phyloP scores from a whole-genome alignment of 2,329 filamentous ascomycete genomes.

The Clarireedia paspali region DNA sequence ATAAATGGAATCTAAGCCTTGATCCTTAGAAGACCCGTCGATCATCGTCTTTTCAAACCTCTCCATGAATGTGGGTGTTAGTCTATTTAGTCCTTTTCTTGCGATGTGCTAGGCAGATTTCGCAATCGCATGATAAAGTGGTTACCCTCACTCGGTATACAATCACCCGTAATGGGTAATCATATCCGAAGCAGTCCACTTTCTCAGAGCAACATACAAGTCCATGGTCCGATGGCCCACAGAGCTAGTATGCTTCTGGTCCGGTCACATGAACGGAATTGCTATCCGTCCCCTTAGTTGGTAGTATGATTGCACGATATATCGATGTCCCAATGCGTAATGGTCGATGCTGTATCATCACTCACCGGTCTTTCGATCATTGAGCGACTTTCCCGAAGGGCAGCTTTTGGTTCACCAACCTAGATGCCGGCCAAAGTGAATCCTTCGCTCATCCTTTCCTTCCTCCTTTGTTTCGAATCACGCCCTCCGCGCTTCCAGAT shows the following conservation, averaged over 20 bases:
- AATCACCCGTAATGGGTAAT: conserved; percentile 3
- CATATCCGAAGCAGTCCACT: conserved; percentile 7
- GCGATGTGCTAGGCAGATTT: neutral
- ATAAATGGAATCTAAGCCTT: neutral
- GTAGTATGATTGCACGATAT: neutral
- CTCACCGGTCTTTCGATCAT: neutral
- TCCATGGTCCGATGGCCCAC: neutral
- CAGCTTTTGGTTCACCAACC: too few relatives aligned
- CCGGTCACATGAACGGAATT: conserved; percentile 7
- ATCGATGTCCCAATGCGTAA: neutral
- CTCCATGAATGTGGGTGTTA: conserved; percentile 2
- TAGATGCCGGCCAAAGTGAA: too few relatives aligned
- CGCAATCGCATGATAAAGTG: neutral
- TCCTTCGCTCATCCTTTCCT: too few relatives aligned
- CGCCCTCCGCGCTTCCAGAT: too few relatives aligned
- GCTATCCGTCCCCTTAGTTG: neutral
- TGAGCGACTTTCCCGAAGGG: too few relatives aligned
- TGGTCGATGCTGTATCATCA: neutral
- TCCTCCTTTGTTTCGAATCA: too few relatives aligned
- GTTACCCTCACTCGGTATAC: neutral
- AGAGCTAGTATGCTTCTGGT: neutral
- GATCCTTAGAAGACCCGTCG: neutral
- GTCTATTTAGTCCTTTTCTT: neutral
- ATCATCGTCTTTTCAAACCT: neutral
- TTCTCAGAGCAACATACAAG: neutral